phyloP scores from a whole-genome alignment of 306 rosid genomes.

The Rosa chinensis region DNA sequence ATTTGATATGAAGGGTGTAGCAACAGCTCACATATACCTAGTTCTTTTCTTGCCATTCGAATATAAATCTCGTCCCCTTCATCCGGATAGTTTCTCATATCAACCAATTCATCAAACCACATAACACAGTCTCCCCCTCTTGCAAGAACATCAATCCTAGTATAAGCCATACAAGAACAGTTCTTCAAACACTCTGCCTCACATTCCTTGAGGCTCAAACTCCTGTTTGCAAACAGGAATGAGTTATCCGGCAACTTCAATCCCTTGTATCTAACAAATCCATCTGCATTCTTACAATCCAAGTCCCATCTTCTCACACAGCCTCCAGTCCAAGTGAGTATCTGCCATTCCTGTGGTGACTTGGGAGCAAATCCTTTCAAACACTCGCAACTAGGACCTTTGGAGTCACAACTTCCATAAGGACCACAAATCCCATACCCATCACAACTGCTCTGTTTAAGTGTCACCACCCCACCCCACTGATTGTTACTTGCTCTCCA shows the following conservation, averaged over 20 bases:
- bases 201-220: constrained; percentile 18
- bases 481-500: constrained; percentile 5
- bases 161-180: constrained; percentile 25
- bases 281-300: constrained; percentile 28
- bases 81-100: constrained; percentile 18
- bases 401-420: constrained; percentile 14
- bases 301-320: constrained; percentile 22
- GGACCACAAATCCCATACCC: constrained; percentile 28
- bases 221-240: constrained; percentile 2
- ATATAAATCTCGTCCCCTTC: constrained; percentile 18
- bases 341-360: constrained; percentile 29
- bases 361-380: constrained; percentile 26
- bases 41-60: constrained; percentile 25
- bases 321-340: constrained; percentile 21
- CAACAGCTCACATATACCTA: constrained; percentile 8
- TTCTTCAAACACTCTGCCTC: constrained; percentile 26
- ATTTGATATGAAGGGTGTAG: background rate
- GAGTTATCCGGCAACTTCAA: constrained; percentile 27
- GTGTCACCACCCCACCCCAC: constrained; percentile 6
- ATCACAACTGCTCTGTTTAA: constrained; percentile 24
- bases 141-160: constrained; percentile 17
- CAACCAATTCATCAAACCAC: constrained; percentile 32
- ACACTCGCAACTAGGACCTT: constrained; percentile 20
- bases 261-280: constrained; percentile 19
- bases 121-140: constrained; percentile 31